Evolutionary conservation across 2,329 filamentous ascomycete genomes (phyloP).

Genomic region (Diaporthe amygdali): DNA sequence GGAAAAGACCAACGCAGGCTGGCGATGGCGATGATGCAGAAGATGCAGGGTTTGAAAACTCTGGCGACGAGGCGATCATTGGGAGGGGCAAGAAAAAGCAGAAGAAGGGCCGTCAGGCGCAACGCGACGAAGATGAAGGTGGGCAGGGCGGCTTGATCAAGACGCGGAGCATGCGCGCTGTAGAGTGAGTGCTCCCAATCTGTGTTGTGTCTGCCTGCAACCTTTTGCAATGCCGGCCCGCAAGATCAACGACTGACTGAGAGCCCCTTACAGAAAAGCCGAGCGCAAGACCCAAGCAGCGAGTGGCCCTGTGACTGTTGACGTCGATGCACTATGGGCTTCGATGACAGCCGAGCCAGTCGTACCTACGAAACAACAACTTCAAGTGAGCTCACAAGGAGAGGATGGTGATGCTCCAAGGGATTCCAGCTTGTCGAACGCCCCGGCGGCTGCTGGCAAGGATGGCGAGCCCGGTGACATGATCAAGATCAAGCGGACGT

Average conservation of each 20-base stretch:
- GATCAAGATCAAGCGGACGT: slow-evolving; percentile 72
- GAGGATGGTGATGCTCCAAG: slow-evolving; percentile 22
- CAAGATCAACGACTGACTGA: slow-evolving; percentile 2
- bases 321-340: slow-evolving; percentile 75
- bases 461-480: slow-evolving; percentile 40
- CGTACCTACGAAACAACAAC: slow-evolving; percentile 30
- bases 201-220: not conserved
- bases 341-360: slow-evolving; percentile 62
- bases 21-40: slow-evolving; percentile 39
- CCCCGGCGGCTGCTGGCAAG: slow-evolving; percentile 17
- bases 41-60: slow-evolving; percentile 65
- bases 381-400: not conserved
- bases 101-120: slow-evolving; percentile 46
- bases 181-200: slow-evolving; percentile 56
- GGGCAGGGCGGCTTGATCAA: slow-evolving; percentile 71
- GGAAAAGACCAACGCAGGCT: slow-evolving; percentile 35
- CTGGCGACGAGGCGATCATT: slow-evolving; percentile 75
- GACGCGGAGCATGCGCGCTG: slow-evolving; percentile 72
- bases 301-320: slow-evolving; percentile 67
- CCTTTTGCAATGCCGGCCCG: not conserved
- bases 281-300: slow-evolving; percentile 59
- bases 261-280: slow-evolving; percentile 50
- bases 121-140: slow-evolving; percentile 46
- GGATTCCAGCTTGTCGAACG: slow-evolving; percentile 27
- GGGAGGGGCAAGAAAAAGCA: slow-evolving; percentile 62